Evolutionary conservation across 768 basidiomycete genomes (phyloP), one percentile per base, ranked within the genome.

Genomic region (Panaeolus papilionaceus): DNA sequence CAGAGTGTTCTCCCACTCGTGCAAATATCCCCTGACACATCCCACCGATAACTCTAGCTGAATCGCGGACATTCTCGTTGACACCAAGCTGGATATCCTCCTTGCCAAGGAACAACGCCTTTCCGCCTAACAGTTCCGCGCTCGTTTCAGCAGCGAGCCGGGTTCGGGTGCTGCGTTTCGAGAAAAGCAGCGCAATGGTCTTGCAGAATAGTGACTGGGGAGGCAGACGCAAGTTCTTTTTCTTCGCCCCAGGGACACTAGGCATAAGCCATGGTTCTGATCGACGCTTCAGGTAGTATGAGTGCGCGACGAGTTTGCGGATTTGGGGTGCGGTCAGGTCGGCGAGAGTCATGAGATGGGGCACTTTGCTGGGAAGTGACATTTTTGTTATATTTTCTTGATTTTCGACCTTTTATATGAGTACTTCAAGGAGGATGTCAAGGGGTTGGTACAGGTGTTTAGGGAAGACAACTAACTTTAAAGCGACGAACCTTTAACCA

Each of bases 1-100:
- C 98, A 1, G 84, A 83, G 78, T 99, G 98, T 28, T 87, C 92
- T 4, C 95, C 96, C 2, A 99, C 97, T 51, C 98, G 91, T 28
- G 98, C 97, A 81, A 99, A 97, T 65, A 99, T 94, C 14, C 96
- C 98, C 78, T 98, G 91, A 66, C 92, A 93, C 96, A 99, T 98
- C 4, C 94, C 93, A 2, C 94, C 92, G 68, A 99, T 88, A 10
- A 99, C 94, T 28, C 90, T 85, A 12, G 94, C 92, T 0, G 93
- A 89, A 80, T 99, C 98, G 45, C 92, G 82, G 3, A 88, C 76
- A 37, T 83, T 88, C 85, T 99, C 98, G 78, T 98, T 99, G 49
- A 98, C 96, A 61, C 97, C 97, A 23, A 99, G 83, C 72, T 99
- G 98, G 64, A 98, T 96, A 75, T 99, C 98, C 2, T 92, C 91